phyloP scores from a whole-genome alignment of 2,329 filamentous ascomycete genomes.

The Dactylonectria estremocensis region DNA sequence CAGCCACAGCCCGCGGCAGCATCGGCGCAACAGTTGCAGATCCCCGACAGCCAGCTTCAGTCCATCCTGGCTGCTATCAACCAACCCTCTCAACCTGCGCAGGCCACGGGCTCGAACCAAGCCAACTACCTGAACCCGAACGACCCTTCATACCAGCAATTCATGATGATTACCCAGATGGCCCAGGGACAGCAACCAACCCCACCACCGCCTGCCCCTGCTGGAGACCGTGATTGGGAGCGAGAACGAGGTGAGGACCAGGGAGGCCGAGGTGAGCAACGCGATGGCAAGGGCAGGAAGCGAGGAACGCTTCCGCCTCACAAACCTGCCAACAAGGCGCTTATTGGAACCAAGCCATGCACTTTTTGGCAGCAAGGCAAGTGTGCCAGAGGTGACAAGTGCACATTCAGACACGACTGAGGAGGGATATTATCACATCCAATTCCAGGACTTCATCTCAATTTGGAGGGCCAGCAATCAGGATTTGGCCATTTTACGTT shows the following conservation, averaged over 20 bases:
- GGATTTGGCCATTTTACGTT: constrained; percentile 17
- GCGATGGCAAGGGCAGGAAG: constrained; percentile 58
- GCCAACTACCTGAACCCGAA: constrained; percentile 54
- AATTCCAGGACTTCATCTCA: constrained; percentile 24
- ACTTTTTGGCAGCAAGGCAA: constrained; percentile 80
- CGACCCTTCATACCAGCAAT: constrained; percentile 59
- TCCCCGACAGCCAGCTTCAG: constrained; percentile 58
- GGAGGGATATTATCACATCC: constrained; percentile 20
- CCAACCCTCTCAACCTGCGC: constrained; percentile 50
- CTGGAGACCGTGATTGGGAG: constrained; percentile 52
- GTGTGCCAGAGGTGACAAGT: constrained; percentile 81
- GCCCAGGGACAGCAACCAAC: constrained; percentile 52
- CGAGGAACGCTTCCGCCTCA: constrained; percentile 59
- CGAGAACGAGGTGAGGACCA: constrained; percentile 53
- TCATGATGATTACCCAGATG: constrained; percentile 57
- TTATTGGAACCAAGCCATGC: constrained; percentile 78
- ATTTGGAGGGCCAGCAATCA: constrained; percentile 5
- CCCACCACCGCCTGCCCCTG: constrained; percentile 42
- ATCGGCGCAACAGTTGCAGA: constrained; percentile 43
- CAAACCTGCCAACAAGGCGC: constrained; percentile 66
- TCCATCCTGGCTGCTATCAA: constrained; percentile 62
- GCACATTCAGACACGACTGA: constrained; percentile 79
- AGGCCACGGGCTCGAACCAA: constrained; percentile 38
- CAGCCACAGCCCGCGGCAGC: constrained; percentile 35
- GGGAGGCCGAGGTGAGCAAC: constrained; percentile 50